phyloP scores from a whole-genome alignment of 106 monocot species.

The Dendrobium catenatum region DNA sequence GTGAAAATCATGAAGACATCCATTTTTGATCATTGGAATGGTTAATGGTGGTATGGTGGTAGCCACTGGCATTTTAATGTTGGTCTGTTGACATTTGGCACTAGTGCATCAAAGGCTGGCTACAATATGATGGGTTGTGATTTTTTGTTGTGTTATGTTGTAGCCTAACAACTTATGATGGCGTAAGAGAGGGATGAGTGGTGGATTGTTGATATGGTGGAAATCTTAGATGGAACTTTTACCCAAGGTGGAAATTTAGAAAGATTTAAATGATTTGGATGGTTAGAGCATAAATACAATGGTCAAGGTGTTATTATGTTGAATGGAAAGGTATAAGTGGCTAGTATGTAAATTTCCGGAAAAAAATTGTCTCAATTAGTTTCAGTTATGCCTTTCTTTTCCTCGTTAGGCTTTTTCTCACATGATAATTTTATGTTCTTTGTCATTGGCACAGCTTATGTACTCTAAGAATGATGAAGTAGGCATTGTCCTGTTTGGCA shows the following conservation, averaged over 20 bases:
- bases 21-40: background rate
- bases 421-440: conserved; percentile 1
- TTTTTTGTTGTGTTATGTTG: background rate
- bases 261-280: background rate
- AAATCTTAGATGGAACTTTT: background rate
- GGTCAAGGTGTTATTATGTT: background rate
- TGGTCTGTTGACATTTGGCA: background rate
- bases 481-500: conserved; percentile 84
- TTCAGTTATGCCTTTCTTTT: background rate
- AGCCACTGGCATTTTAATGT: background rate
- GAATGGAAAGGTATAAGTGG: background rate
- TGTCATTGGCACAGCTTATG: conserved; percentile 48
- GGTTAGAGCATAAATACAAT: background rate
- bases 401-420: background rate
- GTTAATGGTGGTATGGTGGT: background rate
- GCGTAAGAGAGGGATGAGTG: background rate
- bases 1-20: background rate
- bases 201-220: background rate
- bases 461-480: conserved; percentile 81
- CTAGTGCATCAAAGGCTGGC: background rate
- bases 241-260: background rate
- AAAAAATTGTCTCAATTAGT: background rate
- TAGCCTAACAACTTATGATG: background rate
- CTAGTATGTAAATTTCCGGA: background rate
- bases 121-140: background rate